Base-by-base conservation (phyloP, 2,329 filamentous ascomycete species). In the Apiospora kogelbergensis region DNA sequence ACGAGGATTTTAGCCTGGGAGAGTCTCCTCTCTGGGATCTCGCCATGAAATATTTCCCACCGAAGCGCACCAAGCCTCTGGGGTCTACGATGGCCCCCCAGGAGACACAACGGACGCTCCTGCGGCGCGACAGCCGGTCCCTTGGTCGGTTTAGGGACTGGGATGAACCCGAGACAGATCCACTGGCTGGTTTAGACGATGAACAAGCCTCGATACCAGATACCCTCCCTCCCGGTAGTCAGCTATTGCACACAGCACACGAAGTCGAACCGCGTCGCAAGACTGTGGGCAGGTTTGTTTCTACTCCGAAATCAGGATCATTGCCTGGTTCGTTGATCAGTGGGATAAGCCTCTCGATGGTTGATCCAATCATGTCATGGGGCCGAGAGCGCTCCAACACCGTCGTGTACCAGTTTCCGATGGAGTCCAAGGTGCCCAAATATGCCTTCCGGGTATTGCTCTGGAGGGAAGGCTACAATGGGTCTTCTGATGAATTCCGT, bases 361-460 rank as follows among this genome's bases (percentile, higher is more conserved):
- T 89, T 13, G 86, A 89, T 48, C 88, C 89, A 3, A 81, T 93
- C 72, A 89, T 91, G 0, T 91, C 90, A 0, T 98, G 94, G 90
- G 95, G 95, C 40, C 89, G 95, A 33, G 88, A 88, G 0, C 82
- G 81, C 0, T 83, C 86, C 24, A 95, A 94, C 74, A 95, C 91
- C 0, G 80, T 90, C 40, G 83, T 90, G 2, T 93, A 94, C 74
- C 80, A 86, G 0, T 83, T 90, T 64, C 81, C 79, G 40, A 81
- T 82, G 30, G 93, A 98, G 72, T 86, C 84, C 2, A 90, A 90
- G 20, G 89, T 98, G 44, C 93, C 95, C 1, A 95, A 95, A 76
- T 90, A 91, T 71, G 94, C 93, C 0, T 89, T 97, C 73, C 91
- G 93, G 74, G 83, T 98, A 45, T 84, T 93, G 42, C 88, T 96